Base-by-base conservation (phyloP, 2,329 filamentous ascomycete genomes). In the Hypoxylon sp. region DNA sequence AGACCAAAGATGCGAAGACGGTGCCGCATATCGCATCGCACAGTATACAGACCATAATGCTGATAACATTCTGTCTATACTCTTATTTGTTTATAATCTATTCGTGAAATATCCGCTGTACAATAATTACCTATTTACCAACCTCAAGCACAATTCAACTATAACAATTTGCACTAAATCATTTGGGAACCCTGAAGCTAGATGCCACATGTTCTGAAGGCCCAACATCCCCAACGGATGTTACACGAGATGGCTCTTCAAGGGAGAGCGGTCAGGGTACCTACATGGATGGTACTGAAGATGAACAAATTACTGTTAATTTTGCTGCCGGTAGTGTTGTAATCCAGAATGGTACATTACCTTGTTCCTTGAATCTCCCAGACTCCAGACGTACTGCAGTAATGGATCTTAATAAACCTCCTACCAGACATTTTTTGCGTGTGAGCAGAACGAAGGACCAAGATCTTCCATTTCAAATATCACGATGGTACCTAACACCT, bases 41-140 rank as follows among this genome's bases (percentile, higher is more conserved):
- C 48, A 52, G 17, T 57, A 54, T 61, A 62, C 57, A 61, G 35
- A 55, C 22, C 10, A 54, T 63, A 68, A 65, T 68, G 61, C 59
- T 60, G 37, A 71, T 55, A 17, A 69, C 24, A 54, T 62, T 62
- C 19, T 48, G 35, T 54, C 19, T 47, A 53, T 26, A 14, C 46
- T 37, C 3, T 19, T 11, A 26, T 51, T 19, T 42, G 8, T 22
- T 47, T 2, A 39, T 54, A 50, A 54, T n/a, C 17, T 48, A 22
- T 37, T 44, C 3, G n/a, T 19, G 39, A 44, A 44, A 44, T 9
- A 44, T 44, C 14, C 9, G 3, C 4, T 22, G 35, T 31, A n/a
- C 11, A 37, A 14, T 14, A 13, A 37, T 11, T 37, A 37, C 13
- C 14, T 37, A 44, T 3, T 2, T 35, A 35, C 33, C 33, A 35